These are phyloP conservation scores for Acer saccharum DNA, from an alignment of 345 rosid species.

Conservation along the genomic window DNA sequence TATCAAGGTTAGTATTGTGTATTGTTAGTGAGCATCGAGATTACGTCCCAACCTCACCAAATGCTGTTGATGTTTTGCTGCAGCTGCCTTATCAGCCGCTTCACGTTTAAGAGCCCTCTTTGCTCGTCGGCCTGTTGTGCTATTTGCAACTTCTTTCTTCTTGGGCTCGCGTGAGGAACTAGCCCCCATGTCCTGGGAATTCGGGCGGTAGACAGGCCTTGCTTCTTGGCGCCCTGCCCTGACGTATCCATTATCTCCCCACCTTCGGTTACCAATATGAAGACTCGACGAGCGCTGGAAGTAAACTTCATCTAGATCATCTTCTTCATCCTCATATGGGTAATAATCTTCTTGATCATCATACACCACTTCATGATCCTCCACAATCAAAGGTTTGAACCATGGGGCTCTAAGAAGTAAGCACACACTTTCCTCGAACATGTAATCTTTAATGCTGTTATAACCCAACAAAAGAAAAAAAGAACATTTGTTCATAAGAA, in stretches of 20 bases:
- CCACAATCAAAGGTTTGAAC: conserved; percentile 69
- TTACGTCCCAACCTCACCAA: conserved; percentile 31
- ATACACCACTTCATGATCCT: conserved; percentile 36
- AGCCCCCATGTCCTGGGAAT: conserved; percentile 46
- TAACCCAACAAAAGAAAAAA: not conserved
- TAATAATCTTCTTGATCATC: conserved; percentile 52
- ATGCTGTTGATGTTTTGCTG: conserved; percentile 44
- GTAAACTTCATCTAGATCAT: conserved; percentile 71
- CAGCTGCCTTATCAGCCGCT: conserved; percentile 92
- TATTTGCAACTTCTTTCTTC: conserved; percentile 53
- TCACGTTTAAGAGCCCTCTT: conserved; percentile 90
- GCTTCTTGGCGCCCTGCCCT: conserved; percentile 88
- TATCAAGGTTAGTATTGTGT: not conserved
- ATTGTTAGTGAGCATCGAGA: not conserved
- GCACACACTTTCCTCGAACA: conserved; percentile 95
- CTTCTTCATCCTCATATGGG: conserved; percentile 51
- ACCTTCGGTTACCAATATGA: conserved; percentile 79
- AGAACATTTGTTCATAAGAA: not conserved
- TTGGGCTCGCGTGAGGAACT: conserved; percentile 60
- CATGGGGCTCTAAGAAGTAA: conserved; percentile 87
- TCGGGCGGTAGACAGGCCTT: conserved; percentile 53
- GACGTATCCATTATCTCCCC: conserved; percentile 96
- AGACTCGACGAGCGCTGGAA: conserved; percentile 49
- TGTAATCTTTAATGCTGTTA: conserved; percentile 75
- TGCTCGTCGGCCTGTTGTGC: conserved; percentile 73